Evolutionary conservation across 345 rosid species (phyloP).

Genomic region (Pugionium dolabratum): DNA sequence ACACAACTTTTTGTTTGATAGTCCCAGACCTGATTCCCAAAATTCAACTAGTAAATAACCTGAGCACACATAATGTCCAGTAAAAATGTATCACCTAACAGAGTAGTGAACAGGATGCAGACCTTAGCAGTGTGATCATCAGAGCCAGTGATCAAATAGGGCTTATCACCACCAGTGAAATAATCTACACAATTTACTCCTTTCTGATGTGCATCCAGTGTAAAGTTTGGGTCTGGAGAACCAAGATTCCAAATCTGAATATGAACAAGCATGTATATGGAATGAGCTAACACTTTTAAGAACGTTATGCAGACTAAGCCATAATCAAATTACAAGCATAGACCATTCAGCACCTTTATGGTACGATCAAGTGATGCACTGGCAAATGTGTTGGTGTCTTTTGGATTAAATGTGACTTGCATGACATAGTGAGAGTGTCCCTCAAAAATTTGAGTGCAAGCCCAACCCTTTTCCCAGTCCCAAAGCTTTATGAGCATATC

Average conservation of each 20-base stretch:
- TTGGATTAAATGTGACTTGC: slow-evolving; percentile 95
- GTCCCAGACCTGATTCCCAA: slow-evolving; percentile 70
- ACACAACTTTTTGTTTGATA: slow-evolving; percentile 86
- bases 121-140: slow-evolving; percentile 98
- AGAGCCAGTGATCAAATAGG: slow-evolving; percentile 86
- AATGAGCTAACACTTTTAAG: slow-evolving; percentile 17
- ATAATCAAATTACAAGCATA: slow-evolving; percentile 9
- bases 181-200: slow-evolving; percentile 93
- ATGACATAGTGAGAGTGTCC: slow-evolving; percentile 99
- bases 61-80: slow-evolving; percentile 12
- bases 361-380: slow-evolving; percentile 98
- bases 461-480: slow-evolving; percentile 99
- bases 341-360: slow-evolving; percentile 56
- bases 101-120: slow-evolving; percentile 20
- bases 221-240: slow-evolving; percentile 89
- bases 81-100: slow-evolving; percentile 15
- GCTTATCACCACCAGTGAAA: slow-evolving; percentile 95
- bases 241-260: slow-evolving; percentile 94
- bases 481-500: slow-evolving; percentile 99
- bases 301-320: slow-evolving; percentile 14
- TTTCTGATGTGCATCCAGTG: slow-evolving; percentile 93
- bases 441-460: slow-evolving; percentile 85
- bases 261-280: slow-evolving; percentile 29
- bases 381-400: slow-evolving; percentile 91
- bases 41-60: slow-evolving; percentile 34